phyloP scores from a whole-genome alignment of 768 basidiomycete genomes.

The Cubamyces sp. region DNA sequence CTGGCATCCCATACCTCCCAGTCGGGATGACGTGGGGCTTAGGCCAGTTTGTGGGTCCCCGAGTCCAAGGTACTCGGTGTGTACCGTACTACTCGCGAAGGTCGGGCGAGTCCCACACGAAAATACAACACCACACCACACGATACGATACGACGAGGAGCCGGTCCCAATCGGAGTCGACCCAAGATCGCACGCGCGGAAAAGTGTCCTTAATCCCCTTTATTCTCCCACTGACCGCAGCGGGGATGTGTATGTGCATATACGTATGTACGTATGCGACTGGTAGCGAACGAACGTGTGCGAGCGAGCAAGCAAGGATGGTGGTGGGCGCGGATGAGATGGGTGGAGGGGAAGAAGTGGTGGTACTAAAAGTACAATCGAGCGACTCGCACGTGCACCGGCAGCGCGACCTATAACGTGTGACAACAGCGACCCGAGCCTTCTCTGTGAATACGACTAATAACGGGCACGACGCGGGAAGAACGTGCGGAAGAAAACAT shows the following conservation, averaged over 20 bases:
- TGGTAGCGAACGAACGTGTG: too few relatives aligned
- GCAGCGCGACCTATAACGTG: background rate
- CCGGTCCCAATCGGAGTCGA: too few relatives aligned
- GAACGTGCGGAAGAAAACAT: background rate
- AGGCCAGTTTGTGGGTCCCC: too few relatives aligned
- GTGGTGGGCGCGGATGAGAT: background rate
- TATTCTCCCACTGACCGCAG: conserved; percentile 28
- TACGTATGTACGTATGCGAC: too few relatives aligned
- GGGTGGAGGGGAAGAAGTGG: background rate
- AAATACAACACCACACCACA: too few relatives aligned
- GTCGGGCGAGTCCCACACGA: too few relatives aligned
- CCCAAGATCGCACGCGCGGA: background rate
- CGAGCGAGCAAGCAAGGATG: conserved; percentile 11
- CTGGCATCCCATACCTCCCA: too few relatives aligned
- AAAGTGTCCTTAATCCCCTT: conserved; percentile 25
- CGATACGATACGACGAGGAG: too few relatives aligned
- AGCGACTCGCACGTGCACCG: conserved; percentile 22
- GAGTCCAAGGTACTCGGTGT: too few relatives aligned
- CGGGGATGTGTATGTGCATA: background rate
- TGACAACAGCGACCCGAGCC: background rate
- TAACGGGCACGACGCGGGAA: background rate
- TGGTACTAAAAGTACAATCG: conserved; percentile 22
- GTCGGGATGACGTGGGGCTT: too few relatives aligned
- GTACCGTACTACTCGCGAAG: too few relatives aligned
- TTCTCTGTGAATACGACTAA: conserved; percentile 5